Conservation (phyloP, 106 monocot genomes). For the Vanilla planifolia region DNA sequence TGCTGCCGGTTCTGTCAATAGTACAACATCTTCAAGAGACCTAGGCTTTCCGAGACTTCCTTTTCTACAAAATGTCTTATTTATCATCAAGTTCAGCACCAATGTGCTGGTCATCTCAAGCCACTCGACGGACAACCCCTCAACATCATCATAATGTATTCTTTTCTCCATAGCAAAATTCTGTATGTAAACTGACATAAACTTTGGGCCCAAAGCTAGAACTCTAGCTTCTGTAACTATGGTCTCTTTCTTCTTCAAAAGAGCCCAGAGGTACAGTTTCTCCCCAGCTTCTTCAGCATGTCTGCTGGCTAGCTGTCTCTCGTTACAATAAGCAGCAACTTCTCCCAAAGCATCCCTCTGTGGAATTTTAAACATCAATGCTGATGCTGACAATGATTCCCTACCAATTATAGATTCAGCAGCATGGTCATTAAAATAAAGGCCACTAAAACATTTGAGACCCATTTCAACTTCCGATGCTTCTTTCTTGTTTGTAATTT, state of each 20-base stretch:
- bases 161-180: conserved; percentile 50
- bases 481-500: conserved; percentile 13
- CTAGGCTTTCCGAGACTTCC: conserved; percentile 16
- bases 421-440: conserved; percentile 42
- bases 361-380: conserved; percentile 55
- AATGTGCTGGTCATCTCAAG: conserved; percentile 39
- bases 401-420: conserved; percentile 55
- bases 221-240: conserved; percentile 59
- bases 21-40: conserved; percentile 36
- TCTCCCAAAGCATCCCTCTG: conserved; percentile 43
- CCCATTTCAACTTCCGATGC: conserved; percentile 3
- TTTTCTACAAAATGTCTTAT: conserved; percentile 16
- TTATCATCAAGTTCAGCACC: conserved; percentile 39
- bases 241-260: conserved; percentile 74
- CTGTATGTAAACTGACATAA: conserved; percentile 64
- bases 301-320: conserved; percentile 63
- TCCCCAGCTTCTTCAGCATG: conserved; percentile 77
- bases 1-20: conserved; percentile 31
- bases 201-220: conserved; percentile 53
- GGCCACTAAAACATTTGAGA: conserved; percentile 45
- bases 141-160: conserved; percentile 57
- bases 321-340: conserved; percentile 74
- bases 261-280: conserved; percentile 73
- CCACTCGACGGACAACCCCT: conserved; percentile 47
- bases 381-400: conserved; percentile 46